A percentile compares a stretch with the other conserved stretches of the same genome.
Evolutionary conservation across 139 green algal species (phyloP).

Genomic region (Gonium pectorale): DNA sequence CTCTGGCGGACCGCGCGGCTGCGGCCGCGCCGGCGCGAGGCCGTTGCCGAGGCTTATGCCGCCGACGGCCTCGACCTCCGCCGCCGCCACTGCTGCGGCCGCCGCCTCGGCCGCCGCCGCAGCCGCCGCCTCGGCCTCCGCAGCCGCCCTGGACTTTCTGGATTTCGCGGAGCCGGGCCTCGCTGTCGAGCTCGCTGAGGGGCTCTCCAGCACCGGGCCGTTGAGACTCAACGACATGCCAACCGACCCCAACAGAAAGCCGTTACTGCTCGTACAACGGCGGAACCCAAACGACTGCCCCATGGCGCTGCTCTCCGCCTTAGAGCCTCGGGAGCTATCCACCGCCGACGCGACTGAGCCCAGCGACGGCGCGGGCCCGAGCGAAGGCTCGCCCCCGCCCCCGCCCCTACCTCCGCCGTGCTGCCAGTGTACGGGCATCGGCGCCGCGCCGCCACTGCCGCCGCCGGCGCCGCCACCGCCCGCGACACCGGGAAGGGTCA

Average conservation of each 20-base stretch:
- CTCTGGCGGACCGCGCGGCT: no score
- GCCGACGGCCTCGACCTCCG: no score
- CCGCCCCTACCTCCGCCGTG: background rate
- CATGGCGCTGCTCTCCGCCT: background rate
- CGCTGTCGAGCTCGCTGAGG: no score
- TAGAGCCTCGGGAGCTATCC: background rate
- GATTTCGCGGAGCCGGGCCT: no score
- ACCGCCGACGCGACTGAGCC: background rate
- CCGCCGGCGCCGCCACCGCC: background rate
- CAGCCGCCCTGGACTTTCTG: no score
- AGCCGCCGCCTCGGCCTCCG: no score
- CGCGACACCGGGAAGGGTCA: background rate
- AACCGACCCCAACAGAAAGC: background rate
- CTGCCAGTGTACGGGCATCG: background rate
- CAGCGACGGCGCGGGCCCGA: conserved; percentile 22
- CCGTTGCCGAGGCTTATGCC: no score
- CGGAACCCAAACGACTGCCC: conserved; percentile 35
- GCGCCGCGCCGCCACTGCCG: background rate
- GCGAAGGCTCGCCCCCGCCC: background rate
- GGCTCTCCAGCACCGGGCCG: no score
- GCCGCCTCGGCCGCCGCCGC: no score
- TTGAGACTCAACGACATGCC: no score
- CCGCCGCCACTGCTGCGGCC: no score
- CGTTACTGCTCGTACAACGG: conserved; percentile 24
- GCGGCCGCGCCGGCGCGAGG: no score